Base-by-base conservation (phyloP, 2,329 filamentous ascomycete species). In the Magnaporthiopsis poae region DNA sequence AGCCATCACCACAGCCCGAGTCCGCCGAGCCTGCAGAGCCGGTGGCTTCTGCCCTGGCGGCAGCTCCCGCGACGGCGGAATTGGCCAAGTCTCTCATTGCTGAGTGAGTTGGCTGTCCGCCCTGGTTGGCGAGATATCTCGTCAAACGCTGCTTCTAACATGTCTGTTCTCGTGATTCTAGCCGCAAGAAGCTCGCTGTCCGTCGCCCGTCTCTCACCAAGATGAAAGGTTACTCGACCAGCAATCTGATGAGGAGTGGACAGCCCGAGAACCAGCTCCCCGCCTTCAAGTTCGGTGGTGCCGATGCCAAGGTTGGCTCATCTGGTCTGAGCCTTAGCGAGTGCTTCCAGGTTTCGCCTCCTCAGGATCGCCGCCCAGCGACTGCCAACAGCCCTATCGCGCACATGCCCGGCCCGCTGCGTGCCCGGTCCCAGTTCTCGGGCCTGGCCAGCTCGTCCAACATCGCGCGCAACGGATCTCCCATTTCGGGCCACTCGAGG, bases 271-370 rank as follows among this genome's bases (percentile, higher is more conserved):
- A 79, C 69, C 87, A 90, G 71, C 80, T 89, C 52, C 88, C 91
- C 18, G 80, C 88, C 1, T 95, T 96, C 78, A 86, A 86, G 71
- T 96, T 96, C 73, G 89, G 88, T 68, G 76, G 76, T 66, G 33
- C 59, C 69, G 5, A 13, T 59, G 0, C 33, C 64, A 21, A 67
- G 68, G 78, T 71, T 3, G 33, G 77, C 60, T 85, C 88, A 1
- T 82, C 84, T 25, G 46, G 46, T 25, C 84, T 92, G 70, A 90
- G 90, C 21, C 77, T 95, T 62, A 87, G 88, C 71, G 91, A 96
- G 75, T 92, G 90, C 80, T 96, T 96, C 75, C 83, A 88, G 69
- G 86, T 89, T 70, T 95, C 92, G 15, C 90, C 93, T 2, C 87
- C 89, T 18, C 89, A 89, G 69, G 88, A 93, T 71, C 82, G 85